A percentile compares a stretch with the other conserved stretches of the same genome.
Evolutionary conservation across 768 basidiomycete genomes (phyloP).

Genomic region (Mycena vulgaris): DNA sequence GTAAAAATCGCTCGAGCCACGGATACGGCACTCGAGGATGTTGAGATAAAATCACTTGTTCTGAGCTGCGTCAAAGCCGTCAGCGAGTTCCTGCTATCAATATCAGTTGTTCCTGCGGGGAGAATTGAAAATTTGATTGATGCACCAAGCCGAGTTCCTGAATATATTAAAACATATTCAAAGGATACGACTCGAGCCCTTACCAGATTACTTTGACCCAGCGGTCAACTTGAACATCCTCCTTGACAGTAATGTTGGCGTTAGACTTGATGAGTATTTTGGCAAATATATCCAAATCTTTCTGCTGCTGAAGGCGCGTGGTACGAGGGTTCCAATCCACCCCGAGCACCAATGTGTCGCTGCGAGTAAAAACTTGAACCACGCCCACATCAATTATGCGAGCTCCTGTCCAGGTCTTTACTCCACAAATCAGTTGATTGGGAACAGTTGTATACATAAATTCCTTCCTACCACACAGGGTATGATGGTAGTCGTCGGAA

Average conservation of each 20-base stretch:
- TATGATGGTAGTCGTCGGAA: conserved; percentile 25
- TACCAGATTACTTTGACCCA: conserved; percentile 31
- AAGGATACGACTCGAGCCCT: background rate
- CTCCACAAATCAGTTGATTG: too few species aligned
- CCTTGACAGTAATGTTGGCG: conserved; percentile 23
- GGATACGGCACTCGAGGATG: background rate
- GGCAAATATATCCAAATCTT: conserved; percentile 5
- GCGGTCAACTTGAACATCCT: conserved; percentile 19
- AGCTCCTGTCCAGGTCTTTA: conserved; percentile 27
- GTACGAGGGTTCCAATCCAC: conserved; percentile 20
- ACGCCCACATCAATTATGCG: conserved; percentile 3
- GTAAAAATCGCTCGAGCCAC: conserved; percentile 21
- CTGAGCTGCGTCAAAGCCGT: conserved; percentile 26
- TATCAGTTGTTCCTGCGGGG: background rate
- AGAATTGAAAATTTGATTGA: background rate
- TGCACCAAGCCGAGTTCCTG: conserved; percentile 33
- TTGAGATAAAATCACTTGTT: conserved; percentile 25
- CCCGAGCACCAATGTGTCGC: conserved; percentile 18
- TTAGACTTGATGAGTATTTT: conserved; percentile 25
- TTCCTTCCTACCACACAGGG: conserved; percentile 17
- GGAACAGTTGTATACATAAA: background rate
- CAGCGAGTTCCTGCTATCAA: conserved; percentile 19
- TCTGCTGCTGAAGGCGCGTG: conserved; percentile 12
- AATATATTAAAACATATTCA: background rate
- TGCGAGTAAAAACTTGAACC: conserved; percentile 25